phyloP scores from a whole-genome alignment of 176 grass and related monocot species.

The Raddia distichophylla region DNA sequence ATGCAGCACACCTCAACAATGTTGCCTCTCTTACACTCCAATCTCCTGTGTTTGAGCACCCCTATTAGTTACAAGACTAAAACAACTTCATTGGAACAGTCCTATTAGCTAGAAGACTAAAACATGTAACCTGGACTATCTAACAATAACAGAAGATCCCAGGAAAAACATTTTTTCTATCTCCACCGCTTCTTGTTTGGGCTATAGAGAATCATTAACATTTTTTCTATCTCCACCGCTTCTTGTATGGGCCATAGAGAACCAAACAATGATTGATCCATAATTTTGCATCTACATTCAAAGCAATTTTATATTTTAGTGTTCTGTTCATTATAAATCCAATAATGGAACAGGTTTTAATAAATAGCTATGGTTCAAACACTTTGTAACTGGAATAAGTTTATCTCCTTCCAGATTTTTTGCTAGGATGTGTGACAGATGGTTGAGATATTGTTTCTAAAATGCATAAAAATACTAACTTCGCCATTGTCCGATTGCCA shows the following conservation, averaged over 20 bases:
- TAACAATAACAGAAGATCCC: background rate
- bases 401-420: too few species aligned
- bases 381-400: background rate
- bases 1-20: background rate
- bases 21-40: background rate
- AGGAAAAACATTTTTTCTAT: background rate
- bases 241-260: background rate
- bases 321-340: background rate
- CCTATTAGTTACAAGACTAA: too few species aligned
- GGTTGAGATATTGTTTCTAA: too few species aligned
- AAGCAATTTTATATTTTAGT: background rate
- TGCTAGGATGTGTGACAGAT: too few species aligned
- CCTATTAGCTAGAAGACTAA: background rate
- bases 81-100: background rate
- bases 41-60: background rate
- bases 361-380: background rate
- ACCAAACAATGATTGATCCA: background rate
- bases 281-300: background rate
- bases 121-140: background rate
- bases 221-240: background rate
- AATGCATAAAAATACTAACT: too few species aligned
- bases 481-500: too few species aligned
- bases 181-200: background rate
- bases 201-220: background rate
- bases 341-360: background rate